Percentiles rank a stretch among this genome's conserved stretches.
Conservation (phyloP, 805 yeast genomes). For the Starmerella stigmatis region DNA sequence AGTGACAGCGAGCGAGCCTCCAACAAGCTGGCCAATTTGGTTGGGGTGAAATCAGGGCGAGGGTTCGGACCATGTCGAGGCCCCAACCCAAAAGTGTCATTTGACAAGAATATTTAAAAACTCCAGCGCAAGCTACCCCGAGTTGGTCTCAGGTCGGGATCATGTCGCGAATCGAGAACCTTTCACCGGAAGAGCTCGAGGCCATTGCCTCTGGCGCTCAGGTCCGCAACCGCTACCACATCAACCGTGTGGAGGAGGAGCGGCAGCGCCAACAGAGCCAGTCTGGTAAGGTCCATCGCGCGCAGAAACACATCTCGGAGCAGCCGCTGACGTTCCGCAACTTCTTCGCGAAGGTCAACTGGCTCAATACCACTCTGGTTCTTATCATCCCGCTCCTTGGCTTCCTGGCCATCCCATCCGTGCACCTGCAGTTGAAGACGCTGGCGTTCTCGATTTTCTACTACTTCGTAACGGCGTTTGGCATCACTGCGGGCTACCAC, state of each 20-base stretch:
- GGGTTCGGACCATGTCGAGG: conserved; percentile 3
- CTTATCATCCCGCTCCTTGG: conserved; percentile 48
- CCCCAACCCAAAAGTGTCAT: conserved; percentile 6
- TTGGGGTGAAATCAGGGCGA: neutral
- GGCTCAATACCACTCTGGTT: conserved; percentile 55
- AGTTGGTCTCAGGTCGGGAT: neutral
- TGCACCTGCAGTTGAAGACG: conserved; percentile 43
- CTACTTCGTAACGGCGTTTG: conserved; percentile 53
- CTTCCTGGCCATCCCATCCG: conserved; percentile 33
- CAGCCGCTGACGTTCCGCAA: conserved; percentile 64
- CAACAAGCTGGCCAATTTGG: neutral
- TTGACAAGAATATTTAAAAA: conserved; percentile 1
- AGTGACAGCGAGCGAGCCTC: conserved; percentile 1
- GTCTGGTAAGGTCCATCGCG: conserved; percentile 21
- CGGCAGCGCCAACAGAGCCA: conserved; percentile 13
- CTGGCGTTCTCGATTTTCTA: conserved; percentile 42
- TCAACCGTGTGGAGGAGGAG: conserved; percentile 25
- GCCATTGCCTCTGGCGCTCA: conserved; percentile 31
- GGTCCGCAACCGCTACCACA: conserved; percentile 24
- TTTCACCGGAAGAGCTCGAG: conserved; percentile 28
- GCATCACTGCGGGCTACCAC: conserved; percentile 77
- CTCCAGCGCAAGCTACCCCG: neutral
- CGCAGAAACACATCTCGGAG: conserved; percentile 48
- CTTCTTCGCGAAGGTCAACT: conserved; percentile 64
- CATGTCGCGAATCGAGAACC: conserved; percentile 23